Base-by-base conservation (phyloP, 805 yeast species). In the Cyberlindnera meyerae region DNA sequence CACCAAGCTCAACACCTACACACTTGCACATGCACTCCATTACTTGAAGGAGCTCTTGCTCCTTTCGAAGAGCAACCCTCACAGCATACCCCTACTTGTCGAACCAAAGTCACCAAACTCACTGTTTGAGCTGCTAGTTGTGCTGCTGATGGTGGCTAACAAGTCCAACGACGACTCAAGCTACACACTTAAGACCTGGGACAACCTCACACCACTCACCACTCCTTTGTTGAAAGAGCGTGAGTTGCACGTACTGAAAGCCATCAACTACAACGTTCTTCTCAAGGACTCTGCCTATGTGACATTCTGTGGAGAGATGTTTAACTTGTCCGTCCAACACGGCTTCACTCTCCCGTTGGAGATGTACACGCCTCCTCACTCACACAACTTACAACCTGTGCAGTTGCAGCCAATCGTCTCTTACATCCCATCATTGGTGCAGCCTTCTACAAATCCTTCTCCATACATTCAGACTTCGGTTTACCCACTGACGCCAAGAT, bases 131-230 rank as follows among this genome's bases (percentile, higher is more conserved):
- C 44, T 35, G 15, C 33, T 36, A 70, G 75, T 40, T 39, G 50
- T 48, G 8, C 42, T 57, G 13, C 38, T 57, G 39, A 55, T 57
- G 56, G 31, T 48, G 65, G 52, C 58, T 55, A 71, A 72, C 51
- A 72, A 72, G 51, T 55, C 67, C 16, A 61, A 55, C 40, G 73
- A 72, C 48, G 78, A 72, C 45, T 73, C 68, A 34, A 64, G 70
- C 28, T 72, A 70, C 42, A 70, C 76, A 2, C 57, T 69, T 46
- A 70, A 70, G 44, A 72, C 77, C 7, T 72, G 78, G 78, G 55
- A 52, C 14, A 51, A 48, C 37, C 32, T 58, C 8, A 52, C 62
- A 5, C 40, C 47, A 4, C 29, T 54, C 12, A 31, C 42, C 1
- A 33, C 40, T 3, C 21, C 43, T 2, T 11, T 18, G n/a, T 27